A percentile compares a stretch with the other conserved stretches of the same genome.
phyloP scores from a whole-genome alignment of 805 yeast species.

The Jamesozyma rosinii region DNA sequence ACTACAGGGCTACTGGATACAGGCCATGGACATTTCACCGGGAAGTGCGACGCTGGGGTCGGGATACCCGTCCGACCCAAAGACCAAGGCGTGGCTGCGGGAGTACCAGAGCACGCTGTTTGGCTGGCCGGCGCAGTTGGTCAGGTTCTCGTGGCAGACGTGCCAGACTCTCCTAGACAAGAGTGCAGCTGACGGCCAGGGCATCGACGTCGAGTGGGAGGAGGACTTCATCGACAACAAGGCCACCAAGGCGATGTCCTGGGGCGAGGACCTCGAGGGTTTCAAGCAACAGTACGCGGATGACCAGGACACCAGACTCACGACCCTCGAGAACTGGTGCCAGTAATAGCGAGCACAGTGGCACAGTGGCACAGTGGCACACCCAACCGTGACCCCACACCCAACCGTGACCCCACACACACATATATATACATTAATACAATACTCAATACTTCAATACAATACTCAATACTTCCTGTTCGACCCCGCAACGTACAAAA shows the following conservation, averaged over 20 bases:
- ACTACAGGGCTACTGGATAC: conserved; percentile 6
- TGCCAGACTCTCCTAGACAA: conserved; percentile 61
- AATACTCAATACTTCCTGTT: too few species aligned
- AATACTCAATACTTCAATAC: too few species aligned
- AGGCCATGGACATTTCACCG: not conserved
- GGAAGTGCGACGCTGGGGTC: conserved; percentile 46
- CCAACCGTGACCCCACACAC: too few species aligned
- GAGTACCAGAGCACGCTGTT: conserved; percentile 56
- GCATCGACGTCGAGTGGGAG: conserved; percentile 52
- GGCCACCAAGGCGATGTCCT: conserved; percentile 14
- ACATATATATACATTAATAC: not conserved
- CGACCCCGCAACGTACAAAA: not conserved
- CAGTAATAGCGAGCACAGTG: too few species aligned
- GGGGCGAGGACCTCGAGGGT: conserved; percentile 1
- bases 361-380: too few species aligned
- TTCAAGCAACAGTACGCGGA: not conserved
- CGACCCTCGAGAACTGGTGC: conserved; percentile 22
- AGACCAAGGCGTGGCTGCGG: conserved; percentile 70
- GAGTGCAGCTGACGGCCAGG: conserved; percentile 30
- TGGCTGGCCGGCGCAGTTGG: conserved; percentile 73
- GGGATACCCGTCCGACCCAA: conserved; percentile 92
- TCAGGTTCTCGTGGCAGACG: conserved; percentile 92
- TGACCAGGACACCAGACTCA: conserved; percentile 3
- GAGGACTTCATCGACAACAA: conserved; percentile 32
- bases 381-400: too few species aligned